Evolutionary conservation across 495 filamentous ascomycete species (phyloP).

Genomic region (Hypoxylon lenormandii): DNA sequence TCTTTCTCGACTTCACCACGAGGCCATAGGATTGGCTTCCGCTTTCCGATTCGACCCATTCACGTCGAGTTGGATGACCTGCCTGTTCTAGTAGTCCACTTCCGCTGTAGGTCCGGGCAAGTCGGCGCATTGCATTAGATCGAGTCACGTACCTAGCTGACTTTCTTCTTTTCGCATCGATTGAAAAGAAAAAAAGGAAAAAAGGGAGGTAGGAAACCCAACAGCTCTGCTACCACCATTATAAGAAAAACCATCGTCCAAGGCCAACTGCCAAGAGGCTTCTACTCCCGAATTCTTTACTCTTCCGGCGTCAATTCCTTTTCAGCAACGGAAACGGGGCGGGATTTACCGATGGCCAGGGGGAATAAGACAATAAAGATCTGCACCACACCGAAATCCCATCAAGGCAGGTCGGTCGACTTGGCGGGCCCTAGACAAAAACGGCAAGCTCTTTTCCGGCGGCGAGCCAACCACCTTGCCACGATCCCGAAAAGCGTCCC

Average conservation of each 20-base stretch:
- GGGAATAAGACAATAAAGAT: background rate
- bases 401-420: constrained; percentile 42
- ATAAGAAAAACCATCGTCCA: constrained; percentile 1
- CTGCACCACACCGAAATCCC: constrained; percentile 38
- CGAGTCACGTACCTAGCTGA: background rate
- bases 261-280: constrained; percentile 16
- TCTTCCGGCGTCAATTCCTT: background rate
- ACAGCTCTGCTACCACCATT: background rate
- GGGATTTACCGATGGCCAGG: constrained; percentile 13
- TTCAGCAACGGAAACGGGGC: background rate
- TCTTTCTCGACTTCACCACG: constrained; percentile 14
- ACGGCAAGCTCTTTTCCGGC: constrained; percentile 26
- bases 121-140: background rate
- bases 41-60: constrained; percentile 2
- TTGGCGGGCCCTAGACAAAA: constrained; percentile 23
- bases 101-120: constrained; percentile 8
- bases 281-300: background rate
- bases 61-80: constrained; percentile 13
- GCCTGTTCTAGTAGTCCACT: constrained; percentile 17
- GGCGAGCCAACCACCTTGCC: constrained; percentile 35
- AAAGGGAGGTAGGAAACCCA: no score
- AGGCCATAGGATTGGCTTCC: constrained; percentile 12
- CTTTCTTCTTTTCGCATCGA: background rate
- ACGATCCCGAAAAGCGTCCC: constrained; percentile 11
- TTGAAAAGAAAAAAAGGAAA: no score